A percentile compares a stretch with the other conserved stretches of the same genome.
These are phyloP conservation scores for Aspergillus panamensis DNA, from an alignment of 495 filamentous ascomycete species.

Conservation along the genomic window DNA sequence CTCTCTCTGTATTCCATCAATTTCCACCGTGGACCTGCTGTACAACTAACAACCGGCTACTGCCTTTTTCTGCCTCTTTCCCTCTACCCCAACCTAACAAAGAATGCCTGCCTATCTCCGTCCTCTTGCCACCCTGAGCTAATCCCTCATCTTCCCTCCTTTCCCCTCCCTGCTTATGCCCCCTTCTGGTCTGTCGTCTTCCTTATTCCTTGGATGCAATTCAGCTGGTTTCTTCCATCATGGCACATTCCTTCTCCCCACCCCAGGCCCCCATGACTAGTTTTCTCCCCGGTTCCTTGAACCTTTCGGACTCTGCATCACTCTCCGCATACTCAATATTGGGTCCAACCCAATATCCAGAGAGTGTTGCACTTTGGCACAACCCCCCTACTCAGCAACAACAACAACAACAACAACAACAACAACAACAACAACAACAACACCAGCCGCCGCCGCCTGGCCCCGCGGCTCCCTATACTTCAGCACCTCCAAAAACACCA, in stretches of 20 bases:
- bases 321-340: constrained; percentile 39
- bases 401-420: constrained; percentile 5
- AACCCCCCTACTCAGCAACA: constrained; percentile 28
- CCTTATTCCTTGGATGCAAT: constrained; percentile 20
- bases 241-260: constrained; percentile 37
- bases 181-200: constrained; percentile 9
- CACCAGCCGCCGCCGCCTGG: not conserved
- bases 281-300: constrained; percentile 19
- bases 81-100: constrained; percentile 4
- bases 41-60: not conserved
- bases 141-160: constrained; percentile 6
- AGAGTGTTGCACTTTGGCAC: constrained; percentile 45
- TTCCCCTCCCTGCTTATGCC: constrained; percentile 19
- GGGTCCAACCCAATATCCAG: constrained; percentile 37
- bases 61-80: constrained; percentile 2
- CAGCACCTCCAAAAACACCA: constrained; percentile 28
- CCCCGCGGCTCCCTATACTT: constrained; percentile 26
- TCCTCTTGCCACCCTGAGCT: constrained; percentile 1
- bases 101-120: constrained; percentile 9
- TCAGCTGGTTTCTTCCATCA: constrained; percentile 19
- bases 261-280: constrained; percentile 34
- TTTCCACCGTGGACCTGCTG: constrained; percentile 1
- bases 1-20: not conserved
- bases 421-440: not conserved
- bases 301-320: constrained; percentile 19